Evolutionary conservation across 352 stramenopile genomes (phyloP), one percentile per base, ranked within the genome.

Genomic region (Globisporangium viniferum): DNA sequence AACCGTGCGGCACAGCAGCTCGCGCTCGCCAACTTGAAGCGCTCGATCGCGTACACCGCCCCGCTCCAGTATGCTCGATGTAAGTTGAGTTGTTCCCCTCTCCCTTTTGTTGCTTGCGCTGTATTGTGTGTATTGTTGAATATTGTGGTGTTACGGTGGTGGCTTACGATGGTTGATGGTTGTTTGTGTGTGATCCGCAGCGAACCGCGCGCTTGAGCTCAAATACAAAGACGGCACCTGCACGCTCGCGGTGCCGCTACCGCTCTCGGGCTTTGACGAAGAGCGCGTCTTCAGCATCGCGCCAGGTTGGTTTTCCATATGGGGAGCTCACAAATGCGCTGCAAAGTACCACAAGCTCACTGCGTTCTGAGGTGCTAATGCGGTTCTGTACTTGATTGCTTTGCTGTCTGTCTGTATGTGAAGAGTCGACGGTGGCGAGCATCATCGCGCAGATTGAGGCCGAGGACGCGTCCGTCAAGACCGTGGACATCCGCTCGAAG

Each of bases 151-250:
- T 29, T 53, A 22, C 18, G 44, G 44, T 51, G 22, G 3, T 22
- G 20, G 15, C 33, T 64, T 64, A 62, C n/a, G 9, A 48, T 46
- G 48, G 24, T 41, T 12, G 9, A 31, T 20, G 60, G 0, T 51
- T 15, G 0, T 51, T 15, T 51, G 10, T 58, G 18, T 61, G 18
- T 35, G 18, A 39, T 59, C 1, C 7, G 20, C 24, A 80, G 74
- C 67, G 29, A 66, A 67, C 20, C 76, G 80, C 27, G 81, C 84
- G 14, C 76, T 94, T 9, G 87, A 93, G 72, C 82, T 94, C 58
- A 91, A 90, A 73, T 94, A 94, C 59, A 79, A 84, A 62, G 83
- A 94, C 59, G 87, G 83, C 36, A 82, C 80, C 36, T 92, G 87
- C 62, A 90, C 83, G 22, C 66, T 94, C 39, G 84, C 87, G 46